Evolutionary conservation across 805 yeast genomes (phyloP).

Genomic region (Saccharomyces jurei): DNA sequence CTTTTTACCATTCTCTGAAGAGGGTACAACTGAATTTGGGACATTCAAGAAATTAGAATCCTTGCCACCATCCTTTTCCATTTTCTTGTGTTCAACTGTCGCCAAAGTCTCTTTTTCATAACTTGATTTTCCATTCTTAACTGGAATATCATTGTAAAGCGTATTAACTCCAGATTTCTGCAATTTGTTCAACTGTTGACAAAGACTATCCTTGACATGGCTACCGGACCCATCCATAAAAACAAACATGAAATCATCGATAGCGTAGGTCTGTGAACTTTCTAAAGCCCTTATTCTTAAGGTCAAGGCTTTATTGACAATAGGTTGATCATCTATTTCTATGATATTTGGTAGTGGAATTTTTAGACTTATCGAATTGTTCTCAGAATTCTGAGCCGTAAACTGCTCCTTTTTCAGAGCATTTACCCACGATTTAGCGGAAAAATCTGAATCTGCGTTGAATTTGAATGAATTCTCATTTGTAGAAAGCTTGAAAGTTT

Average conservation of each 20-base stretch:
- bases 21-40: background rate
- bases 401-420: conserved; percentile 69
- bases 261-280: conserved; percentile 41
- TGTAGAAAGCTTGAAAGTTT: conserved; percentile 53
- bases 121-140: background rate
- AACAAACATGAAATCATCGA: conserved; percentile 65
- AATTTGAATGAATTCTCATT: conserved; percentile 53
- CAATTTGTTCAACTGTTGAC: conserved; percentile 20
- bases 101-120: background rate
- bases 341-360: conserved; percentile 65
- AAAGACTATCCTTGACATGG: conserved; percentile 36
- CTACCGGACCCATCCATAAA: conserved; percentile 45
- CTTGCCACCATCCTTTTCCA: background rate
- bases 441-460: conserved; percentile 60
- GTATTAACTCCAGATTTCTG: conserved; percentile 4
- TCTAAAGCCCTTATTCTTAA: conserved; percentile 56
- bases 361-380: conserved; percentile 66
- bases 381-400: conserved; percentile 52
- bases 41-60: background rate
- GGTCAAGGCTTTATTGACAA: conserved; percentile 50
- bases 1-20: background rate
- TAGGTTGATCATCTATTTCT: conserved; percentile 48
- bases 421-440: conserved; percentile 78
- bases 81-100: background rate
- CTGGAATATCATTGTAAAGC: background rate